phyloP scores from a whole-genome alignment of 2,329 filamentous ascomycete genomes.

The Nothophaeocryptopus gaeumannii region DNA sequence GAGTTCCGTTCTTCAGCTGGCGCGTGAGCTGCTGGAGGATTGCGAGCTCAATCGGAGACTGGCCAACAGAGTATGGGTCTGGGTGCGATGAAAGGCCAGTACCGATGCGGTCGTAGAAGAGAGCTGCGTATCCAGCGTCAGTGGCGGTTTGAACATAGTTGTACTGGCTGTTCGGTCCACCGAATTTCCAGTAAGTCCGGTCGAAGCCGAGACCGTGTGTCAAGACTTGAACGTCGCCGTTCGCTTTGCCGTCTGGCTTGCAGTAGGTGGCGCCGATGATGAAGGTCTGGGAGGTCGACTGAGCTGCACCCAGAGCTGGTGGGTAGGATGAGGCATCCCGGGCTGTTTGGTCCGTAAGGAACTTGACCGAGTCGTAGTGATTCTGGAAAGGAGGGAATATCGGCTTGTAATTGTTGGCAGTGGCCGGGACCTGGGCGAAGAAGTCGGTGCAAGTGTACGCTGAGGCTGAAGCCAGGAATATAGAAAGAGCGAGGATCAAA shows the following conservation, averaged over 20 bases:
- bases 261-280: constrained; percentile 22
- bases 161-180: constrained; percentile 20
- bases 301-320: constrained; percentile 2
- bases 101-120: constrained; percentile 23
- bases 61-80: constrained; percentile 19
- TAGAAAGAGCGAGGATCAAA: no score
- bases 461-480: no score
- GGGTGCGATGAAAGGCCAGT: constrained; percentile 15
- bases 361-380: constrained; percentile 18
- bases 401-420: neutral
- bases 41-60: constrained; percentile 16
- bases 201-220: constrained; percentile 25
- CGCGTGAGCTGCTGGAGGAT: constrained; percentile 17
- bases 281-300: constrained; percentile 3
- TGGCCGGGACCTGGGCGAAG: no score
- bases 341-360: constrained; percentile 8
- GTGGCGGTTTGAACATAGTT: constrained; percentile 19
- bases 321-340: constrained; percentile 2
- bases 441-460: no score
- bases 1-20: constrained; percentile 15
- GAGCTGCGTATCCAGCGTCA: constrained; percentile 17
- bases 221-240: constrained; percentile 17
- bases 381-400: constrained; percentile 16
- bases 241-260: constrained; percentile 6
- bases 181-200: constrained; percentile 21